A percentile compares a stretch with the other conserved stretches of the same genome.
phyloP scores from a whole-genome alignment of 2,329 filamentous ascomycete genomes.

The Neopestalotiopsis rosae region DNA sequence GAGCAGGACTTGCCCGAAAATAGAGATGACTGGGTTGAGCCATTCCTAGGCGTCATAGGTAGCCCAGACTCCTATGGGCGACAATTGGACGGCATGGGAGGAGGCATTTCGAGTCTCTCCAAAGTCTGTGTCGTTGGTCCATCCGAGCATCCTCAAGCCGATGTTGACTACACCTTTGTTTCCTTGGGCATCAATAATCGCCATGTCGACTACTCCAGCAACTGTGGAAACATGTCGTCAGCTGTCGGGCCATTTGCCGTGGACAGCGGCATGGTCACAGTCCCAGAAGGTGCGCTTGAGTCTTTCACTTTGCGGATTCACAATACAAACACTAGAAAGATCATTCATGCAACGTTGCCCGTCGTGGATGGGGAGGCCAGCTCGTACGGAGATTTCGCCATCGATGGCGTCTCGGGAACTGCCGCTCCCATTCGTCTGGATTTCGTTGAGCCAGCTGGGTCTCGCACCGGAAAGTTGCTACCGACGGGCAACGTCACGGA shows the following conservation, averaged over 20 bases:
- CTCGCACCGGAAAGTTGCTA: constrained; percentile 65
- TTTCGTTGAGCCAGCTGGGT: constrained; percentile 67
- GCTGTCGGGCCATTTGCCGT: constrained; percentile 71
- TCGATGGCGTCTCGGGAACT: constrained; percentile 68
- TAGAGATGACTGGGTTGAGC: neutral
- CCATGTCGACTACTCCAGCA: constrained; percentile 69
- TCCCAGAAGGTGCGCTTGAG: neutral
- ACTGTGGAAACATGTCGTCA: constrained; percentile 77
- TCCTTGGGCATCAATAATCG: constrained; percentile 68
- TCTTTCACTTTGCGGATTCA: constrained; percentile 64
- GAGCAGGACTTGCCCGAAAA: neutral
- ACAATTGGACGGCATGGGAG: neutral
- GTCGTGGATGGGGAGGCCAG: constrained; percentile 53
- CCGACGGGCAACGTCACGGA: constrained; percentile 64
- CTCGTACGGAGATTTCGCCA: constrained; percentile 59
- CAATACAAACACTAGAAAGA: constrained; percentile 75
- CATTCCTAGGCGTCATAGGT: neutral
- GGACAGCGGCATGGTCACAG: neutral
- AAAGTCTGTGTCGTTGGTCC: neutral
- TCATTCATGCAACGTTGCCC: constrained; percentile 63
- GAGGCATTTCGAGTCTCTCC: neutral
- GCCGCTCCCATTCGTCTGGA: constrained; percentile 63
- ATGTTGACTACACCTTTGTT: constrained; percentile 76
- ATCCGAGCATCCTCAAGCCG: constrained; percentile 32
- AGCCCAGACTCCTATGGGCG: neutral